Base-by-base conservation (phyloP, 148 eudicot species). In the Chenopodium formosanum region DNA sequence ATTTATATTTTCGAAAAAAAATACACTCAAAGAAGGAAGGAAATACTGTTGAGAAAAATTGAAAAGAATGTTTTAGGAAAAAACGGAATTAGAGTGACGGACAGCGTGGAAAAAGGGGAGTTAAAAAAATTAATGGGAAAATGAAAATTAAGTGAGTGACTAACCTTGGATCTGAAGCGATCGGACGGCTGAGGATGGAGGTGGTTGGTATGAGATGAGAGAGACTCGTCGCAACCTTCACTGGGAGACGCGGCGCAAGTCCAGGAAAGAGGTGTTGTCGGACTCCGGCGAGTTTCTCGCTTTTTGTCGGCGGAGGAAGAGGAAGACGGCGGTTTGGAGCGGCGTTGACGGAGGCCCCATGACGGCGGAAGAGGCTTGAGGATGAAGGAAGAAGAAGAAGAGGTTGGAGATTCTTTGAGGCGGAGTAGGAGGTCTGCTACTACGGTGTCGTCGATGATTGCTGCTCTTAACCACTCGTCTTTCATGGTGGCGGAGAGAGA, bases 241-340 rank as follows among this genome's bases (percentile, higher is more conserved):
- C 87, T 85, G 8, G 86, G 86, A 1, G 88, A 86, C 2, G 81
- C 88, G 71, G 81, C 85, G 71, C 76, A 17, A 46, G 80, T 78
- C 88, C 88, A 86, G 0, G 88, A 84, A 10, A 88, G 85, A 22
- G 90, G 90, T 0, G 88, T 86, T 1, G 90, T 88, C 9, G 90
- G 90, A 48, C 90, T 88, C 11, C 90, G 85, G 4, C 88, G 85
- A 2, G 79, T n/a, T 16, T 79, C 80, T n/a, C 58, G 7, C 20
- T 74, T 78, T n/a, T 79, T 81, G 65, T 48, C 67, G 40, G 66
- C 73, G 13, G 62, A 74, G 0, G 78, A 81, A 19, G 83, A 74
- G 19, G 78, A 63, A 23, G 83, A 81, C 6, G 82, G 60, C 2
- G 83, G 83, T 50, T 81, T 81, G 1, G 88, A 82, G 67, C 90